phyloP scores from a whole-genome alignment of 2,329 filamentous ascomycete genomes.

The Arachnopeziza araneosa region DNA sequence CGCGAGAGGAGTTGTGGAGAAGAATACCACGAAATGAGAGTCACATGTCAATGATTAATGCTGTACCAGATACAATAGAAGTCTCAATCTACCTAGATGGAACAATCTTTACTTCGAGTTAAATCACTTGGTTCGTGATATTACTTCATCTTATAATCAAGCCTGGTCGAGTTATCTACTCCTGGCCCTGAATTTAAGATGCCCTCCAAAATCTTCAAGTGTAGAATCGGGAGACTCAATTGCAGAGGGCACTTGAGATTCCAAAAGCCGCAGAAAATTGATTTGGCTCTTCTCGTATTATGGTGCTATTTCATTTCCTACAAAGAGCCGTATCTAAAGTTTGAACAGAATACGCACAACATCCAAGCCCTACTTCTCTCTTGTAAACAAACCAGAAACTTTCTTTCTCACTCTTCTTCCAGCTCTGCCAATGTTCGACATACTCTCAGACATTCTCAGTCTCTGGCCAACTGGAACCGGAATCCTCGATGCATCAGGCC shows the following conservation, averaged over 20 bases:
- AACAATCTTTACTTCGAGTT: no score
- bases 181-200: no score
- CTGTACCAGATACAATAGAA: no score
- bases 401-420: not conserved
- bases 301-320: not conserved
- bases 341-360: not conserved
- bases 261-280: no score
- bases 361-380: not conserved
- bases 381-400: not conserved
- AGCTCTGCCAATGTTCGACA: not conserved
- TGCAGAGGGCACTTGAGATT: no score
- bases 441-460: not conserved
- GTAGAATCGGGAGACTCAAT: no score
- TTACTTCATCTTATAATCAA: no score
- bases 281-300: no score
- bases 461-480: not conserved
- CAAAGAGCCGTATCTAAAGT: not conserved
- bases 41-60: not conserved
- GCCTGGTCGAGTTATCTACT: no score
- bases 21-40: constrained; percentile 23
- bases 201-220: no score
- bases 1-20: constrained; percentile 41
- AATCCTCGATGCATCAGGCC: not conserved
- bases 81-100: no score
- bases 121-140: no score